These are phyloP conservation scores for Euphorbia pulcherrima DNA, from an alignment of 345 rosid species.

Conservation along the genomic window DNA sequence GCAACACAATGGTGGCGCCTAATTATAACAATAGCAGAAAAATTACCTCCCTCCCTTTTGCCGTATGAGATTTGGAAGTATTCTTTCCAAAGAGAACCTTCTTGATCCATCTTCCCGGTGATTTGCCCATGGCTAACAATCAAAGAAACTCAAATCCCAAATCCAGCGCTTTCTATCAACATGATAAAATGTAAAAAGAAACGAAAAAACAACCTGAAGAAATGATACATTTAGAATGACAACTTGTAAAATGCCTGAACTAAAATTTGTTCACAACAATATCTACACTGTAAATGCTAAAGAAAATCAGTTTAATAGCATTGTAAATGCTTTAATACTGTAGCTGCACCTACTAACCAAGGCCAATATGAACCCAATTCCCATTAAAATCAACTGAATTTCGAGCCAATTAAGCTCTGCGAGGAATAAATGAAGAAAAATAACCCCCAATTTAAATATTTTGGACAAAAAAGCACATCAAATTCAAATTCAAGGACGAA, in stretches of 20 bases:
- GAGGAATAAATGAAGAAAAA: not conserved
- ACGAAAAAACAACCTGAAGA: not conserved
- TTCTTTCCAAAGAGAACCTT: conserved; percentile 76
- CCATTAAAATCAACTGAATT: not conserved
- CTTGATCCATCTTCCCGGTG: conserved; percentile 83
- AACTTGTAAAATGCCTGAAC: conserved; percentile 4
- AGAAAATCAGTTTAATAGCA: not conserved
- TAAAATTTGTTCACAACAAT: not conserved
- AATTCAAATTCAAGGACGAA: not conserved
- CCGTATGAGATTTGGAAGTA: conserved; percentile 52
- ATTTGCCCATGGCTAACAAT: conserved; percentile 54
- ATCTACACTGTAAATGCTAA: not conserved
- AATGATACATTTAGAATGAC: conserved; percentile 1
- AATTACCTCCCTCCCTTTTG: conserved; percentile 65
- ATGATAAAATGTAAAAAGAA: not conserved
- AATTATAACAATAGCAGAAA: not conserved
- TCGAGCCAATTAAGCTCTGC: not conserved
- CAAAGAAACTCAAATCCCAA: conserved; percentile 24
- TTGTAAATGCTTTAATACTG: not conserved
- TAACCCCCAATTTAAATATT: not conserved
- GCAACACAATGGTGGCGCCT: not conserved
- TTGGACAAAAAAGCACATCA: not conserved
- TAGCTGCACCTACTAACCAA: not conserved
- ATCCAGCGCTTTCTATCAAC: conserved; percentile 17
- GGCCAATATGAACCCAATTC: not conserved